These are phyloP conservation scores for Neurospora sp. DNA, from an alignment of 495 filamentous ascomycete species.

Conservation along the genomic window DNA sequence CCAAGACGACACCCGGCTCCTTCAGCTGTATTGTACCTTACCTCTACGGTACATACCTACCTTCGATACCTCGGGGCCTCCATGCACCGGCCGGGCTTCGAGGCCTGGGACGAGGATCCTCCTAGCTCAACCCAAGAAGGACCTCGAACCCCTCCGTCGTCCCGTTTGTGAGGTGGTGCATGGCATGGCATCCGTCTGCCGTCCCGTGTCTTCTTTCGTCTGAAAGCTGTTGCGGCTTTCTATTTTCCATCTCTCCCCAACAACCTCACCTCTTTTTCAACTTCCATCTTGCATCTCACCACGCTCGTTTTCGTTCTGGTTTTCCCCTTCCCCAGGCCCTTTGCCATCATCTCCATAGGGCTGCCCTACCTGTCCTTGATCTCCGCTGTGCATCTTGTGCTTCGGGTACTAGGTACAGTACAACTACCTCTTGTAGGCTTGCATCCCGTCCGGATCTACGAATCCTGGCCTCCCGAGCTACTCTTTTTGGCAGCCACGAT, in stretches of 20 bases:
- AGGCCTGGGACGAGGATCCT: not conserved
- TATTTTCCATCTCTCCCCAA: not conserved
- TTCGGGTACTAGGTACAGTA: not conserved
- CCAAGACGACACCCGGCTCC: not conserved
- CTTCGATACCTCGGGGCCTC: not conserved
- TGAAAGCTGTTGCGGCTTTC: not conserved
- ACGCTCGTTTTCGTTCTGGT: constrained; percentile 7
- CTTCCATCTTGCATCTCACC: not conserved
- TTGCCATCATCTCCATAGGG: not conserved
- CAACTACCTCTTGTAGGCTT: not conserved
- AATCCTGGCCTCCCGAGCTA: not conserved
- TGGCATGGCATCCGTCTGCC: not conserved
- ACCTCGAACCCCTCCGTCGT: not conserved
- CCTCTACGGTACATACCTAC: not conserved
- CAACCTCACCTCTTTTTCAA: not conserved
- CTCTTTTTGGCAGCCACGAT: not conserved
- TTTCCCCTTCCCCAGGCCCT: not conserved
- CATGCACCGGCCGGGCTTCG: not conserved
- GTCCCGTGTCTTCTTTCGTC: not conserved
- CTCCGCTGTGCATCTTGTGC: not conserved
- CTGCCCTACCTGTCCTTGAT: not conserved
- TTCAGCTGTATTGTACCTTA: not conserved
- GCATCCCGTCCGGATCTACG: not conserved
- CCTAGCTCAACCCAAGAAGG: not conserved
- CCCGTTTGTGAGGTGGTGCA: not conserved